These are phyloP conservation scores for Silene latifolia DNA, from an alignment of 148 eudicot species.

Conservation along the genomic window DNA sequence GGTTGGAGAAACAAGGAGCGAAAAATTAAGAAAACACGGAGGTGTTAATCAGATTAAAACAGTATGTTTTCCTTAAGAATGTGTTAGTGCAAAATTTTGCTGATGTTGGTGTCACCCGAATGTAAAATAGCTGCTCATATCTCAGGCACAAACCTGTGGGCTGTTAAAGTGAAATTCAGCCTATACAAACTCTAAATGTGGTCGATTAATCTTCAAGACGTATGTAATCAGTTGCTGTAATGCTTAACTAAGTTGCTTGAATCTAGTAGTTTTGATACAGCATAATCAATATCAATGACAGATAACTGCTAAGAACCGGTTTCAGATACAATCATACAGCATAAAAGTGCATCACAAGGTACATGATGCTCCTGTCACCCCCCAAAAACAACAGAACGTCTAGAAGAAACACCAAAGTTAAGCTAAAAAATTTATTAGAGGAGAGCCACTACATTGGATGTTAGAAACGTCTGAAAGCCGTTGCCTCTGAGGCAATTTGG, in stretches of 20 bases:
- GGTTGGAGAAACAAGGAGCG: no score
- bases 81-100: no score
- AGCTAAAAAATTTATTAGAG: conserved; percentile 40
- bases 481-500: conserved; percentile 60
- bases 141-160: no score
- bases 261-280: background rate
- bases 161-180: background rate
- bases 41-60: no score
- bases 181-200: background rate
- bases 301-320: background rate
- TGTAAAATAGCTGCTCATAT: no score
- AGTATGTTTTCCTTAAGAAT: no score
- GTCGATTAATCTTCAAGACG: no score
- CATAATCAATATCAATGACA: background rate
- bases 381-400: background rate
- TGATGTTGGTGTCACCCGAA: no score
- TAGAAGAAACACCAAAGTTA: background rate
- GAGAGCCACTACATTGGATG: conserved; percentile 74
- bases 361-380: background rate
- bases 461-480: conserved; percentile 73
- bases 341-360: conserved; percentile 11
- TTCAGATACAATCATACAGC: background rate
- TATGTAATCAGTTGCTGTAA: no score
- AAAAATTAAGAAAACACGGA: no score
- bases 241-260: no score